phyloP scores from a whole-genome alignment of 306 rosid genomes.

The Vigna radiata region DNA sequence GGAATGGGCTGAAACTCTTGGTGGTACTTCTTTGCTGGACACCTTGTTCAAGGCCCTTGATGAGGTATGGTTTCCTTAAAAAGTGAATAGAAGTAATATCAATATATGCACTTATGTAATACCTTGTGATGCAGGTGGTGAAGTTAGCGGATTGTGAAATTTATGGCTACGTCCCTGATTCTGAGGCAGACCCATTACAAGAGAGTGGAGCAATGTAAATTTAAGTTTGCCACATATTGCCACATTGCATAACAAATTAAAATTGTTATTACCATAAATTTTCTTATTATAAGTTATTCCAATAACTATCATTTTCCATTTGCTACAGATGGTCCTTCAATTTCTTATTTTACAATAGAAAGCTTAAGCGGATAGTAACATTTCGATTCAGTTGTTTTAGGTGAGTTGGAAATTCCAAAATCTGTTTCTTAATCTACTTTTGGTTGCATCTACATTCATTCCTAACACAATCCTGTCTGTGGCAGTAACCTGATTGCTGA shows the following conservation, averaged over 20 bases:
- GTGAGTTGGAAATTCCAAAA: slow-evolving; percentile 50
- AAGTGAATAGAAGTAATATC: slow-evolving; percentile 38
- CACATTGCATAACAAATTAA: background rate
- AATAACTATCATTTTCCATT: slow-evolving; percentile 32
- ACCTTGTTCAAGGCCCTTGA: slow-evolving; percentile 81
- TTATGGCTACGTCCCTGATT: slow-evolving; percentile 83
- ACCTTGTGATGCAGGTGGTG: slow-evolving; percentile 71
- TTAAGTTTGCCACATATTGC: background rate
- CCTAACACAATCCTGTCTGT: slow-evolving; percentile 29
- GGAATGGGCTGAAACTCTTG: slow-evolving; percentile 92
- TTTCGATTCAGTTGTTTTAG: slow-evolving; percentile 87
- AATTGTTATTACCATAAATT: background rate
- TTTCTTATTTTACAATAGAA: slow-evolving; percentile 90
- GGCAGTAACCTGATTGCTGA: slow-evolving; percentile 82
- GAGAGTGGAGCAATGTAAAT: slow-evolving; percentile 89
- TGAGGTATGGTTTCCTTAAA: slow-evolving; percentile 63
- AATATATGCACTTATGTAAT: slow-evolving; percentile 48
- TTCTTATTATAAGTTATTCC: slow-evolving; percentile 8
- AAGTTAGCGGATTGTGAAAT: slow-evolving; percentile 79
- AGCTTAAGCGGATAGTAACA: slow-evolving; percentile 83
- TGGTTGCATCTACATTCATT: slow-evolving; percentile 21
- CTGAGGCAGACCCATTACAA: slow-evolving; percentile 76
- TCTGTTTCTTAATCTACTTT: background rate
- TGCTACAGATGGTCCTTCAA: slow-evolving; percentile 89
- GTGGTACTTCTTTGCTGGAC: slow-evolving; percentile 73